Conservation (phyloP, 257 asterid species). For the Linderniella brevidens region DNA sequence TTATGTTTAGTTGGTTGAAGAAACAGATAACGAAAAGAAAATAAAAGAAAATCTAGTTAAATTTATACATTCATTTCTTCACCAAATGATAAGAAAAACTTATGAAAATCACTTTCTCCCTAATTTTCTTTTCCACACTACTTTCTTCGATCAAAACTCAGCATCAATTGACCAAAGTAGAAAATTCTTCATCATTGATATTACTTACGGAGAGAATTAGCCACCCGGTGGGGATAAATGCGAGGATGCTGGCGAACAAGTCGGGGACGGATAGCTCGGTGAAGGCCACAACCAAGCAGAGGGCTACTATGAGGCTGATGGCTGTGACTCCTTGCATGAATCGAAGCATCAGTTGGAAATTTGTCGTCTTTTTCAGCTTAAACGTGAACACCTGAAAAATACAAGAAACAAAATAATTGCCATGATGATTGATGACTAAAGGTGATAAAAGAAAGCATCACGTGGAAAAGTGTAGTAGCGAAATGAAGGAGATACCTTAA, state of each 20-base stretch:
- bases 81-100: no score
- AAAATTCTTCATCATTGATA: no score
- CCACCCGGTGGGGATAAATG: slow-evolving; percentile 98
- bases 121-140: no score
- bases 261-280: slow-evolving; percentile 56
- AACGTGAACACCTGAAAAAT: slow-evolving; percentile 56
- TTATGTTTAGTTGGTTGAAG: no score
- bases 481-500: slow-evolving; percentile 42
- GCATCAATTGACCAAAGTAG: no score
- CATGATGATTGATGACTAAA: background rate
- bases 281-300: slow-evolving; percentile 52
- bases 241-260: slow-evolving; percentile 87
- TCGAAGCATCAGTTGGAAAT: slow-evolving; percentile 82
- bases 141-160: no score
- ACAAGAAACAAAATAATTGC: slow-evolving; percentile 8
- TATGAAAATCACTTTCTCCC: no score
- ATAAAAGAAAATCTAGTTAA: no score
- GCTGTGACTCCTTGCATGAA: slow-evolving; percentile 82
- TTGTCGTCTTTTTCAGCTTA: slow-evolving; percentile 72
- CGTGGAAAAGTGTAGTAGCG: no score
- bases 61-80: no score
- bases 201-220: slow-evolving; percentile 62
- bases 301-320: slow-evolving; percentile 71
- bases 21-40: no score
- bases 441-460: background rate